Evolutionary conservation across 2,329 filamentous ascomycete genomes (phyloP), one percentile per base, ranked within the genome.

Genomic region (Macrophomina pseudophaseolina): DNA sequence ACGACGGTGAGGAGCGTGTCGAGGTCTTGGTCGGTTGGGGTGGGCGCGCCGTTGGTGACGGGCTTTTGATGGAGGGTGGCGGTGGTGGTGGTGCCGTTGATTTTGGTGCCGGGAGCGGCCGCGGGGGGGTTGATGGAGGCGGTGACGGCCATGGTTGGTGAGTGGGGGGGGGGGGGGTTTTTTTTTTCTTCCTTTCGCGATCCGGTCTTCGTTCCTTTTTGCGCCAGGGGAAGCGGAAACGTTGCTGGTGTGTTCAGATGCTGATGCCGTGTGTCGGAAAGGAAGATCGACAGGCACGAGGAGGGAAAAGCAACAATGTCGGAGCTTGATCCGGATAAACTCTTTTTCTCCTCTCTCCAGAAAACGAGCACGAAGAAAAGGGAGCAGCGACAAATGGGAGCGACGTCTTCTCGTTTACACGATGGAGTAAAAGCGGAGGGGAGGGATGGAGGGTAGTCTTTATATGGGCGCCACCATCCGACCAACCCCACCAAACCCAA

Each of bases 1-100:
- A 79, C 73, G 59, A 81, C 79, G 40, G 67, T 71, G 60, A 80
- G 75, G 14, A 82, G 74, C 51, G 74, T 72, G 32, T 73, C 66
- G 64, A 83, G 78, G 69, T 80, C 76, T 42, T 46, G 53, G 48
- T 48, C 64, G 38, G 59, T 56, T 12, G 66, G 66, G 28, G 63
- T 14, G 32, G 64, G 8, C 40, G 53, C 51, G 53, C 44, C 42
- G 40, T 53, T 42, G 56, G 38, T 2, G 32, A 16, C 35, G 32
- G 64, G 14, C 9, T 44, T 59, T 11, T 42, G 42, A 5, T 33
- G n/a, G 35, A 44, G 48, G 33, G 18, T 33, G 44, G 46, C 28
- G 46, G 9, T 18, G 14, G 49, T 46, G 44, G 32, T 28, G 59
- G 53, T 65, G 52, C 63, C 63, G 52, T 58, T 65, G 63, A 40